Evolutionary conservation across 148 eudicot genomes (phyloP), one percentile per base, ranked within the genome.

Genomic region (Pouteria glomerata): DNA sequence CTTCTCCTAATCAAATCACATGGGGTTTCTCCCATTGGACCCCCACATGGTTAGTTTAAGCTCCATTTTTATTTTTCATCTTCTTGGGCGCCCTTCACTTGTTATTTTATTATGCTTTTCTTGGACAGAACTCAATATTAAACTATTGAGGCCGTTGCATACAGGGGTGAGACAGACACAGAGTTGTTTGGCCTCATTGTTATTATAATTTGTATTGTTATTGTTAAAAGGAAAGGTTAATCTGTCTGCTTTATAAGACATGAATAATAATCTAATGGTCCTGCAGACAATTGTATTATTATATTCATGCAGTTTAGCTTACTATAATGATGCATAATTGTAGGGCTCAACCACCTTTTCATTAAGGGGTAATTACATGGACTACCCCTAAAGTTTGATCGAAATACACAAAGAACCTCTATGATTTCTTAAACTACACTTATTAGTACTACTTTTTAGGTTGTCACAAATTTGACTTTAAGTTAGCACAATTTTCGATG

Each of bases 1-100:
- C 57, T 58, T 34, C 63, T 73, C 76, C 52, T 66, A 60, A 73
- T 78, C 73, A 72, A 50, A 75, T 76, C 73, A 69, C 74, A 77
- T 69, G 70, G 68, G 74, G 27, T 74, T 76, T 69, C 55, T 51
- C n/a, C 35, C 52, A 61, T 76, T 76, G 63, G 78, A 69, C 74
- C 78, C 53, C 34, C n/a, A 63, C 27, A 41, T 41, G 42, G 50
- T 68, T 75, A 59, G 64, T 75, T 75, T 59, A 68, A 58, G 24
- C 39, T 14, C 59, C 16, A n/a, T n/a, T n/a, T n/a, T n/a, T 35
- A 48, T 50, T 62, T 69, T 24, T 74, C 77, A 47, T 74, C 72
- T 23, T 67, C 72, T 74, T 58, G 65, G 57, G 33, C 42, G 77
- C 42, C 71, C 61, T 33, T 57, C 45, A 7, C 52, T 51, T 63